Evolutionary conservation across 108 stramenopile genomes (phyloP), one percentile per base, ranked within the genome.

Genomic region (Skeletonema costatum): DNA sequence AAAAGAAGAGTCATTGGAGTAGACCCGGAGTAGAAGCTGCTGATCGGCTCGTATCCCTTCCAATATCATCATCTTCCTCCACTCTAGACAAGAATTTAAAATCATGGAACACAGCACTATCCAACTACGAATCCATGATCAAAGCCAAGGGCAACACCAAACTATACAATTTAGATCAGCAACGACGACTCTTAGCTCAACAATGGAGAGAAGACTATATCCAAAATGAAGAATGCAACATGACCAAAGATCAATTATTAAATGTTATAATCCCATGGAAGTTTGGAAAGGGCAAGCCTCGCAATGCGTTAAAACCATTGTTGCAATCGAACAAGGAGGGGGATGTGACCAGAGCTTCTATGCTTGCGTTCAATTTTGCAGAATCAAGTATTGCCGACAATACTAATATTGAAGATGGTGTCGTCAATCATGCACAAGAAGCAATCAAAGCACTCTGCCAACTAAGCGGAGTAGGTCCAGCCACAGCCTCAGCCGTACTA

Each of bases 231-330:
- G 32, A 56, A 64, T 7, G 33, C 36, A 19, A 42, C 1, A 64
- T 91, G 32, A 83, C 93, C 19, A 88, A 87, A 60, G 78, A 82
- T 19, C 84, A 94, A 11, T 73, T 94, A 11, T 25, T 89, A 53
- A 65, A 76, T 13, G 59, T 81, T 13, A 75, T 92, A 5, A 84
- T 94, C 19, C 51, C 76, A 50, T 94, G 93, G 93, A 94, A 94
- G 75, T 90, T 92, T 80, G n/a, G 48, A 50, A 91, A 90, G 51
- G 93, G 93, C 5, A 92, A 94, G 63, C 80, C 87, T 10, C 88
- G 93, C 1, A 77, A 81, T 68, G 84, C 85, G 10, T 66, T 90
- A 36, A 66, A 74, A 60, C 83, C 80, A 61, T 56, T 78, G 17
- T 63, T 92, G 2, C 60, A 71, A 35, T 75, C 87, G 30, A 94